Conservation (phyloP, 352 stramenopile species). For the Aphanomyces cochlioides region DNA sequence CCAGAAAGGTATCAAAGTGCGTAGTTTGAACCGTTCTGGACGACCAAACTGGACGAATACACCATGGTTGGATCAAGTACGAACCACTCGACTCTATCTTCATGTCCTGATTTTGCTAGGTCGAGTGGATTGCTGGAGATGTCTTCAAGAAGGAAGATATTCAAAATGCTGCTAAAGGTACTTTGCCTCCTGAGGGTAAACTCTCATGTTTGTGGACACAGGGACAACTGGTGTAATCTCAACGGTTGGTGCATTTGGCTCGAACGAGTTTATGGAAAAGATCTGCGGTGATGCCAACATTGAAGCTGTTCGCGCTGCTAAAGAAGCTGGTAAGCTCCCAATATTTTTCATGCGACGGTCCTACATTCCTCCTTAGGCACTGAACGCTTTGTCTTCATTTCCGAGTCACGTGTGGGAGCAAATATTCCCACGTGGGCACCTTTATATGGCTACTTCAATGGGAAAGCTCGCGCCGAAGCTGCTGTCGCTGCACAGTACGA, state of each 20-base stretch:
- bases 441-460: constrained; percentile 87
- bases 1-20: constrained; percentile 82
- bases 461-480: constrained; percentile 82
- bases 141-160: constrained; percentile 73
- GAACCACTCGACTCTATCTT: background rate
- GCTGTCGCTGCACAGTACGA: constrained; percentile 43
- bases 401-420: constrained; percentile 86
- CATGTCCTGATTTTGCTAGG: constrained; percentile 33
- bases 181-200: background rate
- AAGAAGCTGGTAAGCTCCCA: constrained; percentile 47
- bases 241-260: constrained; percentile 84
- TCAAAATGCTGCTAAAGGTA: constrained; percentile 52
- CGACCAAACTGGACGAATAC: constrained; percentile 76
- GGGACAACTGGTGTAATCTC: constrained; percentile 81
- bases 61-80: constrained; percentile 61
- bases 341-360: background rate
- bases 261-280: constrained; percentile 85
- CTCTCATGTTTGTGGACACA: background rate
- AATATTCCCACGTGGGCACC: constrained; percentile 66
- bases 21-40: constrained; percentile 79
- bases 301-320: constrained; percentile 59
- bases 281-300: constrained; percentile 88
- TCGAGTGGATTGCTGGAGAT: constrained; percentile 85
- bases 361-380: constrained; percentile 33
- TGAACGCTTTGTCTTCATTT: constrained; percentile 87